Evolutionary conservation across 176 grass and related monocot species (phyloP).

Genomic region (Guadua angustifolia): DNA sequence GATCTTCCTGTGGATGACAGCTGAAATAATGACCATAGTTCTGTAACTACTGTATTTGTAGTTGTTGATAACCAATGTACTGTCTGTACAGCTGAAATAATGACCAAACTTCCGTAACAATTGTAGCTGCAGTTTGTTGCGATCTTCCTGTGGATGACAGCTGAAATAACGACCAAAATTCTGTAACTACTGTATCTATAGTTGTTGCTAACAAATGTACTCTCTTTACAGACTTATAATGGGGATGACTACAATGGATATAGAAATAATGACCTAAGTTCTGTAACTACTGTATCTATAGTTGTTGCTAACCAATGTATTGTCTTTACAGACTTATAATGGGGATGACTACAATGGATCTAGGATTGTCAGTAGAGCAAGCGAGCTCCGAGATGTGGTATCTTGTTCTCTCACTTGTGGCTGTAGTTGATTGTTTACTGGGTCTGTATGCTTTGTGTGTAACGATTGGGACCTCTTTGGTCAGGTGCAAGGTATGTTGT

Average conservation of each 20-base stretch:
- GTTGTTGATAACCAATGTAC: slow-evolving; percentile 8
- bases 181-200: background rate
- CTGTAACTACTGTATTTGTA: background rate
- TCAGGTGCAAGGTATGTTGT: slow-evolving; percentile 95
- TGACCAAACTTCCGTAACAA: slow-evolving; percentile 16
- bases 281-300: background rate
- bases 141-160: background rate
- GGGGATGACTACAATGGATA: no score
- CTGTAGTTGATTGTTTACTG: slow-evolving; percentile 11
- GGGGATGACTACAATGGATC: slow-evolving; percentile 84
- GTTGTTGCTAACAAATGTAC: slow-evolving; percentile 8
- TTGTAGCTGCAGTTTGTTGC: slow-evolving; percentile 12
- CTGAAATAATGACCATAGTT: slow-evolving; percentile 35
- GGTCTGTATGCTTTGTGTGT: background rate
- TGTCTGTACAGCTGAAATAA: background rate
- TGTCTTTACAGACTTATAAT: slow-evolving; percentile 73
- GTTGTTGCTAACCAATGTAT: slow-evolving; percentile 26
- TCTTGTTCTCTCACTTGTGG: slow-evolving; percentile 20
- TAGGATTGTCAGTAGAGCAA: slow-evolving; percentile 97
- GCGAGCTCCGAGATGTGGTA: slow-evolving; percentile 97
- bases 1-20: slow-evolving; percentile 1
- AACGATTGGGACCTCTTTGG: slow-evolving; percentile 22
- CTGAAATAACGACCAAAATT: slow-evolving; percentile 36
- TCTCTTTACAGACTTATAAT: background rate
- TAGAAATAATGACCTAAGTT: slow-evolving; percentile 26